These are phyloP conservation scores for Brassica hybrid DNA, from an alignment of 441 rosid species.

Conservation along the genomic window DNA sequence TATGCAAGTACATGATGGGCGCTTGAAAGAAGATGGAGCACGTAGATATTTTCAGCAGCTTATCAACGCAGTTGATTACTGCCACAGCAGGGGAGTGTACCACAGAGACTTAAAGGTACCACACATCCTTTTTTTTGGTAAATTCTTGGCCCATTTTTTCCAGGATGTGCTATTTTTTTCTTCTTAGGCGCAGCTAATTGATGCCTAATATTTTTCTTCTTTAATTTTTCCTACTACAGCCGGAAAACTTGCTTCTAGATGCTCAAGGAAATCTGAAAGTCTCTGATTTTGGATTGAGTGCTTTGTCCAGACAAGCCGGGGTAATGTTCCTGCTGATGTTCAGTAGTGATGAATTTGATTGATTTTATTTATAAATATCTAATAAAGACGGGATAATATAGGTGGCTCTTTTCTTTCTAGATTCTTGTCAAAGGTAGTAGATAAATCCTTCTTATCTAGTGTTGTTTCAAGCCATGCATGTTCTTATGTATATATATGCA, in stretches of 20 bases:
- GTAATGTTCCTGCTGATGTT: conserved; percentile 40
- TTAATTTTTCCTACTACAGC: conserved; percentile 56
- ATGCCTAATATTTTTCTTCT: background rate
- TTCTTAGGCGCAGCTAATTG: background rate
- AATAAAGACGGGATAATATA: too few relatives aligned
- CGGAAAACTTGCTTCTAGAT: conserved; percentile 91
- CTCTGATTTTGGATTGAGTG: conserved; percentile 98
- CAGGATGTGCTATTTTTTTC: background rate
- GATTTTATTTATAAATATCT: conserved; percentile 5
- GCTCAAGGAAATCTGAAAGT: conserved; percentile 84
- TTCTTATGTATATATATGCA: conserved; percentile 8
- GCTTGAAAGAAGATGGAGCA: conserved; percentile 87
- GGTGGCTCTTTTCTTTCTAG: too few relatives aligned
- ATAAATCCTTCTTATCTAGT: background rate
- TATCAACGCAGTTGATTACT: conserved; percentile 93
- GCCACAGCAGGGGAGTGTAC: conserved; percentile 97
- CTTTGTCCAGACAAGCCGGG: conserved; percentile 93
- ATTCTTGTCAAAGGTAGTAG: too few relatives aligned
- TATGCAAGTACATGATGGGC: conserved; percentile 80
- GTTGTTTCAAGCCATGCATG: conserved; percentile 5
- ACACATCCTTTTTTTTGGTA: background rate
- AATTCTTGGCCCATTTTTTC: conserved; percentile 5
- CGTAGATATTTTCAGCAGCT: conserved; percentile 95
- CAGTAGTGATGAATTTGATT: conserved; percentile 10
- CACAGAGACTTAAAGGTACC: conserved; percentile 93